These are phyloP conservation scores for Hypoxylon fuscum DNA, from an alignment of 495 filamentous ascomycete species.

Conservation along the genomic window DNA sequence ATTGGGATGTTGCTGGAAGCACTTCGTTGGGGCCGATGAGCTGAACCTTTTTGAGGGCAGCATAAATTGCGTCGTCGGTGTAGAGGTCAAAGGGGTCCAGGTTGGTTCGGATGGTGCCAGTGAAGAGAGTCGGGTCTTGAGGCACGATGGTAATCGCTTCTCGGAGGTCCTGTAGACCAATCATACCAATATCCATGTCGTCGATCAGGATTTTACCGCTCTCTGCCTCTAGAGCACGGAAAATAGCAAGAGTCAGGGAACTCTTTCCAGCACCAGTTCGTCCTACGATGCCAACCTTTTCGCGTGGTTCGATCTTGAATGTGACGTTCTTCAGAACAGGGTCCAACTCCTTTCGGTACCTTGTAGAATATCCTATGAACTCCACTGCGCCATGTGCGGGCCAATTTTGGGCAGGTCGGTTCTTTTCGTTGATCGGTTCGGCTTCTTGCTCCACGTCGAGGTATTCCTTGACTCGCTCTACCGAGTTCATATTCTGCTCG, in stretches of 20 bases:
- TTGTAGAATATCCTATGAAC: slow-evolving; percentile 86
- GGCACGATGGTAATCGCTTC: slow-evolving; percentile 97
- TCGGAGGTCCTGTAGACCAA: slow-evolving; percentile 90
- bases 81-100: slow-evolving; percentile 94
- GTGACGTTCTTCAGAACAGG: slow-evolving; percentile 82
- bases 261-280: slow-evolving; percentile 98
- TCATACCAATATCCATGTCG: slow-evolving; percentile 83
- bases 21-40: slow-evolving; percentile 73
- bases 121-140: slow-evolving; percentile 97
- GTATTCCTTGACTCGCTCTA: slow-evolving; percentile 98
- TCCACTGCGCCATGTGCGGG: slow-evolving; percentile 85
- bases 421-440: slow-evolving; percentile 76
- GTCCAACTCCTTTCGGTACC: slow-evolving; percentile 88
- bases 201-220: slow-evolving; percentile 91
- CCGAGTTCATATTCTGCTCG: slow-evolving; percentile 99
- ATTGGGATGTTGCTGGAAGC: slow-evolving; percentile 17
- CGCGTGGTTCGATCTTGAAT: slow-evolving; percentile 84
- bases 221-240: slow-evolving; percentile 95
- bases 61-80: slow-evolving; percentile 91
- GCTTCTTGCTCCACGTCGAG: slow-evolving; percentile 97
- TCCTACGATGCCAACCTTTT: slow-evolving; percentile 97
- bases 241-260: slow-evolving; percentile 93
- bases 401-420: slow-evolving; percentile 81
- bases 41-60: slow-evolving; percentile 87
- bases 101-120: slow-evolving; percentile 92